Evolutionary conservation across 2,329 filamentous ascomycete species (phyloP).

Genomic region (Colletotrichum salicis): DNA sequence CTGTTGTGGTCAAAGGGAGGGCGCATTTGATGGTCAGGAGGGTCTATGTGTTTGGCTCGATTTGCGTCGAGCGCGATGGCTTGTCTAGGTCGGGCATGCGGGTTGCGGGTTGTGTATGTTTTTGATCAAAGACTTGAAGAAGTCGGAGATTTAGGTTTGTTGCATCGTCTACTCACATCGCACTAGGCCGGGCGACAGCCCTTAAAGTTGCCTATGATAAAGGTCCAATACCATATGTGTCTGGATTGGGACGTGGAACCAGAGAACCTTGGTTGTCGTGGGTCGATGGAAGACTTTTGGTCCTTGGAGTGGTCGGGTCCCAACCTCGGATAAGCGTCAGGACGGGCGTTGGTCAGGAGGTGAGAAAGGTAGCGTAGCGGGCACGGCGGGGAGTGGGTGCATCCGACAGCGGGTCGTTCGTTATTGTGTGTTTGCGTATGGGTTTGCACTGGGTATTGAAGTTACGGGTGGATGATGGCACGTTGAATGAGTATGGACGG

Average conservation of each 20-base stretch:
- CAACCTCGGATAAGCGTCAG: constrained; percentile 34
- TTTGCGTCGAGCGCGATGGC: constrained; percentile 6
- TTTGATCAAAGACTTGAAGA: background rate
- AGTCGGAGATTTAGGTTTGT: constrained; percentile 7
- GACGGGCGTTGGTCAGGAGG: constrained; percentile 28
- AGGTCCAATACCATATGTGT: constrained; percentile 36
- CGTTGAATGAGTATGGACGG: background rate
- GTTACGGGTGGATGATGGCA: background rate
- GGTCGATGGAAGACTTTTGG: constrained; percentile 34
- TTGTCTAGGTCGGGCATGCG: constrained; percentile 7
- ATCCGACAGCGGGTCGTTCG: constrained; percentile 33
- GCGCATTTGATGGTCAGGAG: constrained; percentile 24
- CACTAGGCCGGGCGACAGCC: constrained; percentile 37
- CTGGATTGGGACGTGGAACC: constrained; percentile 35
- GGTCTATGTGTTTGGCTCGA: background rate
- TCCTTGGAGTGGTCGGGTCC: constrained; percentile 30
- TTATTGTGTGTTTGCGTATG: constrained; percentile 8
- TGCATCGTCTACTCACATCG: constrained; percentile 35
- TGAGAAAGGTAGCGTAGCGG: constrained; percentile 22
- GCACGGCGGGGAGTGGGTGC: constrained; percentile 36
- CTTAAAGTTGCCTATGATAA: constrained; percentile 33
- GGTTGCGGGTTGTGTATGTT: constrained; percentile 2
- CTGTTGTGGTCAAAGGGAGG: constrained; percentile 25
- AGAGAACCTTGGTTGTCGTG: constrained; percentile 32
- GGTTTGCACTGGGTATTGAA: background rate